These are phyloP conservation scores for Arthromyces matolae DNA, from an alignment of 768 basidiomycete species.

Conservation along the genomic window DNA sequence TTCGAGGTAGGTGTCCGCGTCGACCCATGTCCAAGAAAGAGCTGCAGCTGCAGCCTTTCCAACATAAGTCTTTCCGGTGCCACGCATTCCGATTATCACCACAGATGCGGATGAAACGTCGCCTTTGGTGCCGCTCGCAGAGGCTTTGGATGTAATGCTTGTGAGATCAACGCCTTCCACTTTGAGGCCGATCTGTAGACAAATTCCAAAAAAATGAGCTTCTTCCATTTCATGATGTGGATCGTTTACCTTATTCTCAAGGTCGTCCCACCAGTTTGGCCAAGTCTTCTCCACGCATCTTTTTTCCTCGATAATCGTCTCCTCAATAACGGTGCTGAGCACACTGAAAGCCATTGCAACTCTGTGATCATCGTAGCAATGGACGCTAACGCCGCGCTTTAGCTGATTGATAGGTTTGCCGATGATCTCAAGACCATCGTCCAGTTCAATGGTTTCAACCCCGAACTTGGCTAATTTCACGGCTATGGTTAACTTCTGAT, in stretches of 20 bases:
- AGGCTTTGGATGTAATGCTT: constrained; percentile 34
- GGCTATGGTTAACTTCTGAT: too few relatives aligned
- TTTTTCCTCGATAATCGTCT: constrained; percentile 90
- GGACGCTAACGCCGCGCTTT: constrained; percentile 69
- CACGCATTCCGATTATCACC: constrained; percentile 70
- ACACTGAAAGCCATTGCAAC: constrained; percentile 99
- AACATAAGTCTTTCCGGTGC: constrained; percentile 90
- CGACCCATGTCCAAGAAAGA: constrained; percentile 69
- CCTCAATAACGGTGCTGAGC: constrained; percentile 65
- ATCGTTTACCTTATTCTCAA: constrained; percentile 79
- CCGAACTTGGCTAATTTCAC: constrained; percentile 82
- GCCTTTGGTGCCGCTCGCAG: constrained; percentile 35
- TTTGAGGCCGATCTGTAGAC: constrained; percentile 75
- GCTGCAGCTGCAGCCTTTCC: constrained; percentile 72
- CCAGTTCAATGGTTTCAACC: constrained; percentile 85
- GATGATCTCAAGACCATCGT: constrained; percentile 88
- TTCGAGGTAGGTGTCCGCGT: constrained; percentile 82
- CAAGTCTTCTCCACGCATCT: constrained; percentile 99
- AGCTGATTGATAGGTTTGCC: constrained; percentile 68
- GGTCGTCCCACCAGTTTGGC: constrained; percentile 99
- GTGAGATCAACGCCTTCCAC: constrained; percentile 82
- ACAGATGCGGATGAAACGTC: constrained; percentile 15
- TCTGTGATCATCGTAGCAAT: constrained; percentile 98
- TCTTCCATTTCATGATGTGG: neutral
- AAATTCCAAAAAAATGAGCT: constrained; percentile 1